These are phyloP conservation scores for Cotoneaster glaucophyllus DNA, from an alignment of 306 rosid species.

Conservation along the genomic window DNA sequence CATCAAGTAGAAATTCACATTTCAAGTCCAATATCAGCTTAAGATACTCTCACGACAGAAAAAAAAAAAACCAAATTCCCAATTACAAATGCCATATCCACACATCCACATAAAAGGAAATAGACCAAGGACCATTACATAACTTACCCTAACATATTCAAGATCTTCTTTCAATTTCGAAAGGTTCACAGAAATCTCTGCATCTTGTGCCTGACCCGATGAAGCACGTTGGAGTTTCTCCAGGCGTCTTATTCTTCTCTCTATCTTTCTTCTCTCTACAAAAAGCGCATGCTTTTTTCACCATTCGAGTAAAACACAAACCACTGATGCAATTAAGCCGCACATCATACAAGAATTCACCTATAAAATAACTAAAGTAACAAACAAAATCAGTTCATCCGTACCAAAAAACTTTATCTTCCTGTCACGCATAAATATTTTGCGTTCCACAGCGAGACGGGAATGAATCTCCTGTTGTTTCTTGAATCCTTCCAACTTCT, in stretches of 20 bases:
- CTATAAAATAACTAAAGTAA: background rate
- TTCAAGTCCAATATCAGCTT: background rate
- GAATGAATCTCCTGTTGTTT: conserved; percentile 90
- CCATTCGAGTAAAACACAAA: background rate
- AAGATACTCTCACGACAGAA: background rate
- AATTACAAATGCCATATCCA: background rate
- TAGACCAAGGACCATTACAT: background rate
- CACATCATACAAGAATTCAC: background rate
- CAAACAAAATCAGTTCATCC: background rate
- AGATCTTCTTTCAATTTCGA: conserved; percentile 82
- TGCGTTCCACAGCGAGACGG: conserved; percentile 78
- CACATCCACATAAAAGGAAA: background rate
- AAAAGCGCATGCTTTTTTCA: conserved; percentile 9
- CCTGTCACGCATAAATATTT: conserved; percentile 68
- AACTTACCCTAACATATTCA: conserved; percentile 78
- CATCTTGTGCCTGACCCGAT: conserved; percentile 53
- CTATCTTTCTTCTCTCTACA: conserved; percentile 85
- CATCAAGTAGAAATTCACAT: background rate
- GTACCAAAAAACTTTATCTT: conserved; percentile 91
- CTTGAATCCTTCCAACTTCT: conserved; percentile 71
- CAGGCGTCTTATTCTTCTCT: conserved; percentile 79
- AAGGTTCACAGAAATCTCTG: conserved; percentile 55
- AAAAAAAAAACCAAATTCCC: background rate
- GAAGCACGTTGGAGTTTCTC: conserved; percentile 80
- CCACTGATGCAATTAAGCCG: background rate